phyloP scores from a whole-genome alignment of 257 asterid genomes.

The Solanum lycopersicoides region DNA sequence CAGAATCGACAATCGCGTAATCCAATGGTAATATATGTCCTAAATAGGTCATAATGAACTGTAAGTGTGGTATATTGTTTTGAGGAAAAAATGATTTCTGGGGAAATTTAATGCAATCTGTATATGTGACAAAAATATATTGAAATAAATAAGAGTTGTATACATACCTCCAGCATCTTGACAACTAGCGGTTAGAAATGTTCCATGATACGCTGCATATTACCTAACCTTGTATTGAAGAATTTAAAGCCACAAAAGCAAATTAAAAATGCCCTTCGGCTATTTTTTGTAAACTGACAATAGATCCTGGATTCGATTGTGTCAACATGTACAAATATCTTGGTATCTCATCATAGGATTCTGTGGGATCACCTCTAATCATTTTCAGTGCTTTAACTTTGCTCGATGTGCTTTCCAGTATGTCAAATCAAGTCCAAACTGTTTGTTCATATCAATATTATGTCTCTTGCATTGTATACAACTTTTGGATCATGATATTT shows the following conservation, averaged over 20 bases:
- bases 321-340: not conserved
- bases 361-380: not conserved
- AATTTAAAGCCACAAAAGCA: not conserved
- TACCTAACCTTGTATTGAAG: not conserved
- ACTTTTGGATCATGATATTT: not conserved
- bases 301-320: not conserved
- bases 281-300: not conserved
- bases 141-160: too few species aligned
- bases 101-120: too few species aligned
- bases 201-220: not conserved
- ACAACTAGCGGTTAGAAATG: not conserved
- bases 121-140: too few species aligned
- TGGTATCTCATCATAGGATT: not conserved
- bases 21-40: too few species aligned
- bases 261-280: not conserved
- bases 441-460: too few species aligned
- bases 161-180: not conserved
- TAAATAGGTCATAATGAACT: too few species aligned
- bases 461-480: not conserved
- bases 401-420: not conserved
- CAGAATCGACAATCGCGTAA: not conserved
- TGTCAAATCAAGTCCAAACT: not conserved
- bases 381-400: not conserved
- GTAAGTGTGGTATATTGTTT: too few species aligned
- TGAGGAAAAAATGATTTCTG: too few species aligned